A percentile compares a stretch with the other conserved stretches of the same genome.
phyloP scores from a whole-genome alignment of 495 filamentous ascomycete genomes.

The Penicillium samsonianum region DNA sequence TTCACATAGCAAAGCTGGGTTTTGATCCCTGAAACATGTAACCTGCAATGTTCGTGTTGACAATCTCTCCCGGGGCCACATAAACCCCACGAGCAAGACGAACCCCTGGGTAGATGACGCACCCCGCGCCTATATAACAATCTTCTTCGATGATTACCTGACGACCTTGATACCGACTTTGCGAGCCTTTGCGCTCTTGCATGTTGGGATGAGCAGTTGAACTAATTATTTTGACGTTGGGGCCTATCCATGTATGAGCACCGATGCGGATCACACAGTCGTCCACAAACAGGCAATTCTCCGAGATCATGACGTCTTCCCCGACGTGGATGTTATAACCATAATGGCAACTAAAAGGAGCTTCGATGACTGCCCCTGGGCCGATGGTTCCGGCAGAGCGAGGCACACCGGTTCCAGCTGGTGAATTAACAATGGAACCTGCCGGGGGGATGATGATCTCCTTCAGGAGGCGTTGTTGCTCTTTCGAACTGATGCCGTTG shows the following conservation, averaged over 20 bases:
- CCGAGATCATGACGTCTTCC: constrained; percentile 80
- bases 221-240: constrained; percentile 84
- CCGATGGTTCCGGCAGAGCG: constrained; percentile 63
- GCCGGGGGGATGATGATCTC: constrained; percentile 61
- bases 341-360: constrained; percentile 92
- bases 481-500: constrained; percentile 70
- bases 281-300: constrained; percentile 86
- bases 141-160: constrained; percentile 83
- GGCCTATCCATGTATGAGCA: constrained; percentile 74
- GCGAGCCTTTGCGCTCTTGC: constrained; percentile 70
- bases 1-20: constrained; percentile 45
- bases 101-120: constrained; percentile 71
- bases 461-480: constrained; percentile 77
- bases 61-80: constrained; percentile 50
- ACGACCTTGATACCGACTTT: constrained; percentile 69
- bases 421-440: constrained; percentile 49
- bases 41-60: constrained; percentile 45
- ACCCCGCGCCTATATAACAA: constrained; percentile 84
- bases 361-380: constrained; percentile 75
- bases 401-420: constrained; percentile 39
- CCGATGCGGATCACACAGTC: constrained; percentile 74
- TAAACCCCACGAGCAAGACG: constrained; percentile 44
- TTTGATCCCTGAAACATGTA: constrained; percentile 50
- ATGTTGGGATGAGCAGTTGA: constrained; percentile 76
- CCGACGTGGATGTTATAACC: constrained; percentile 92